These are phyloP conservation scores for Triangularia setosa DNA, from an alignment of 2,329 filamentous ascomycete species.

Conservation along the genomic window DNA sequence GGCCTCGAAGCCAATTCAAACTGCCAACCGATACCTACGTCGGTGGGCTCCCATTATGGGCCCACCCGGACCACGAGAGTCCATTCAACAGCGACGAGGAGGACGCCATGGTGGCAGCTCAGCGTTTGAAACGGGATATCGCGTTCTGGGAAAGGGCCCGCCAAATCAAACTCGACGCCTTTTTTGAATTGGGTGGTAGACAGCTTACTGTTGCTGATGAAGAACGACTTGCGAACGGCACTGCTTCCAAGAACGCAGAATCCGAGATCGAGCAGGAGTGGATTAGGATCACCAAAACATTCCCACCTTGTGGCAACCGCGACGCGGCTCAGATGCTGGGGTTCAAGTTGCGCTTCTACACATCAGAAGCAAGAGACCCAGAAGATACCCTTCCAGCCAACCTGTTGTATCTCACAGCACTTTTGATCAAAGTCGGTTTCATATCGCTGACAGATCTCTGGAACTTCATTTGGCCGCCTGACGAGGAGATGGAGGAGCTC, in stretches of 20 bases:
- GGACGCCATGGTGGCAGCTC: slow-evolving; percentile 50
- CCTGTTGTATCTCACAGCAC: slow-evolving; percentile 82
- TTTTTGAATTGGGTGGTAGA: slow-evolving; percentile 81
- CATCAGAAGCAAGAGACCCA: slow-evolving; percentile 70
- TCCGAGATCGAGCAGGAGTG: slow-evolving; percentile 63
- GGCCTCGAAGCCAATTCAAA: slow-evolving; percentile 65
- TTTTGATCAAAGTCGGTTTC: slow-evolving; percentile 96
- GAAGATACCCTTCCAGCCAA: slow-evolving; percentile 83
- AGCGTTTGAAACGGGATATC: slow-evolving; percentile 63
- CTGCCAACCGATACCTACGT: slow-evolving; percentile 43
- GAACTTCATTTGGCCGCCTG: slow-evolving; percentile 81
- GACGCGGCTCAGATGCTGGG: slow-evolving; percentile 92
- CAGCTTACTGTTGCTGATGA: slow-evolving; percentile 59
- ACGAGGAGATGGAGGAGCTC: slow-evolving; percentile 75
- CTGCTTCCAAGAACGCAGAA: slow-evolving; percentile 44
- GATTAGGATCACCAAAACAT: slow-evolving; percentile 74
- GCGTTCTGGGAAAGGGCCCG: slow-evolving; percentile 80
- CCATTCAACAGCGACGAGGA: slow-evolving; percentile 67
- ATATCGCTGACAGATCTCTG: slow-evolving; percentile 89
- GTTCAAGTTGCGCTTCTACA: slow-evolving; percentile 96
- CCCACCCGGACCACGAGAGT: slow-evolving; percentile 64
- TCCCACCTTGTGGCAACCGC: slow-evolving; percentile 81
- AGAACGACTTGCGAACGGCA: slow-evolving; percentile 41
- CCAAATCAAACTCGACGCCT: slow-evolving; percentile 73
- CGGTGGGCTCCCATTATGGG: slow-evolving; percentile 79